Evolutionary conservation across 2,329 filamentous ascomycete species (phyloP), one percentile per base, ranked within the genome.

Genomic region (Colletotrichum sp.): DNA sequence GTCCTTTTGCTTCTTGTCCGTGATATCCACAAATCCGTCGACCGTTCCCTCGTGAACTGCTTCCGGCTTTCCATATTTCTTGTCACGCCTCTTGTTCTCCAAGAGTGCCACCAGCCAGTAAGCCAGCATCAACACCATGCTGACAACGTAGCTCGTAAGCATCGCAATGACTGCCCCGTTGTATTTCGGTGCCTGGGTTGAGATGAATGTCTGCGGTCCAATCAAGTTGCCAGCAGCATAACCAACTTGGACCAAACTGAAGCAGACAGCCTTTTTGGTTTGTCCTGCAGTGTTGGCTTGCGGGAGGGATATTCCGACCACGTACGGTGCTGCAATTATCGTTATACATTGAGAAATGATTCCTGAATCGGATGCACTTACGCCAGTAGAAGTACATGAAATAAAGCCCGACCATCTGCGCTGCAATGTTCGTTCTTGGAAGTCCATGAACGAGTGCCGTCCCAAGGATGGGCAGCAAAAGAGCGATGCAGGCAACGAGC

Each of bases 201-300:
- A 69, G 32, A 81, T 80, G 79, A 87, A 87, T n/a, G 85, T 85
- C 62, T 84, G 81, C 0, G 86, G 85, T 0, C 81, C 85, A 6
- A 87, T 82, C 65, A 87, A 85, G 65, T 87, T 87, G 2, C 83
- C 83, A 0, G 83, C 36, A 34, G 81, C 83, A 62, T 83, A 91
- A 0, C 87, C 87, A 7, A 89, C 82, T 58, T 89, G 85, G 1
- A 88, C 82, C 15, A 88, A 81, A 2, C 88, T 81, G 24, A 89
- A 89, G 3, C 83, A 80, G 0, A 87, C 88, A 0, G 82, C 82
- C 65, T 88, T 84, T 60, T 85, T 85, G 0, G 84, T 85, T 32
- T 85, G 83, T 0, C 84, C 83, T 0, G 84, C 83, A 3, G 82
- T 83, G 70, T 84, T 85, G 55, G 81, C 80, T 32, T 60, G 56